Evolutionary conservation across 176 grass and related monocot species (phyloP).

Genomic region (Cenchrus purpureus): DNA sequence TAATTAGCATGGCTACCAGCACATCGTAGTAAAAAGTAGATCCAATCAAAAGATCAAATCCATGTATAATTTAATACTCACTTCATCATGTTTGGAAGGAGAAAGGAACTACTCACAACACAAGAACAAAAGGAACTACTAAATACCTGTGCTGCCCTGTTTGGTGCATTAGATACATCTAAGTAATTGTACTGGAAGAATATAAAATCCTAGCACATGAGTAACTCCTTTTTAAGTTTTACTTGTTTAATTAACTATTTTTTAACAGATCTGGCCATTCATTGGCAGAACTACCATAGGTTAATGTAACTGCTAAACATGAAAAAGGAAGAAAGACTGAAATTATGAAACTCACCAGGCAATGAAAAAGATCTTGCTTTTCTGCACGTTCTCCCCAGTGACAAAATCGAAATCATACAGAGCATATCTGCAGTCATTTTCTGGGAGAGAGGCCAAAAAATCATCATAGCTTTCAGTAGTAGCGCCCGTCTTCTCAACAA

Average conservation of each 20-base stretch:
- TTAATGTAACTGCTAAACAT: not conserved
- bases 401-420: constrained; percentile 98
- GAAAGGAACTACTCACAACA: not conserved
- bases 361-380: constrained; percentile 99
- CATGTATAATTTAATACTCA: not conserved
- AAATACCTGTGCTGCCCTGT: not conserved
- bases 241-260: not conserved
- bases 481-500: constrained; percentile 90
- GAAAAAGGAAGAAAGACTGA: not conserved
- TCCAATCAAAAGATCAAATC: constrained; percentile 16
- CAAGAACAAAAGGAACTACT: too few relatives aligned
- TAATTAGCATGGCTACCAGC: not conserved
- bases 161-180: not conserved
- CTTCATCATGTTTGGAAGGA: not conserved
- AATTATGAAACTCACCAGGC: constrained; percentile 68
- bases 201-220: not conserved
- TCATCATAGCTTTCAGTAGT: constrained; percentile 97
- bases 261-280: not conserved
- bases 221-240: not conserved
- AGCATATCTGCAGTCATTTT: constrained; percentile 96
- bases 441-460: constrained; percentile 87
- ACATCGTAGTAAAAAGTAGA: constrained; percentile 27
- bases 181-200: not conserved
- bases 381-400: constrained; percentile 93
- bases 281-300: not conserved